phyloP scores from a whole-genome alignment of 1,284 basidiomycete genomes.

The Malassezia pachydermatis region DNA sequence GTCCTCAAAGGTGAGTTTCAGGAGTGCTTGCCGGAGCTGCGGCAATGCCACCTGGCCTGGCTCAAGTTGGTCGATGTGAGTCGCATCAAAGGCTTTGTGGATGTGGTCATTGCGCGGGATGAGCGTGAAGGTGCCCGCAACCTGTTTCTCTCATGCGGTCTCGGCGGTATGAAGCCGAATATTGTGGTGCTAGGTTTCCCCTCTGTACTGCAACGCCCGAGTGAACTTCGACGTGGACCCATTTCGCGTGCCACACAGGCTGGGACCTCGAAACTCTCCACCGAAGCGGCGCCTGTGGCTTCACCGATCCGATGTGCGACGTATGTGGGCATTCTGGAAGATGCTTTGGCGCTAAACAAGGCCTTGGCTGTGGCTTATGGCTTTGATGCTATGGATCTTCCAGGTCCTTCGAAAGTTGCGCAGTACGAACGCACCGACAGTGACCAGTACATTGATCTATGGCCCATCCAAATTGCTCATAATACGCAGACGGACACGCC shows the following conservation, averaged over 20 bases:
- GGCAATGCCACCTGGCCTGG: constrained; percentile 44
- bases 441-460: constrained; percentile 41
- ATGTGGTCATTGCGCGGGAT: constrained; percentile 43
- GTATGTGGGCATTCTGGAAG: constrained; percentile 46
- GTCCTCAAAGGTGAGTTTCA: constrained; percentile 46
- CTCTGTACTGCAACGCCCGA: constrained; percentile 30
- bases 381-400: constrained; percentile 38
- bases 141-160: constrained; percentile 40
- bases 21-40: constrained; percentile 40
- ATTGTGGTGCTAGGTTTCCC: constrained; percentile 46
- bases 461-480: constrained; percentile 46
- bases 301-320: constrained; percentile 40
- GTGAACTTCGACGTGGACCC: constrained; percentile 19
- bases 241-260: constrained; percentile 19
- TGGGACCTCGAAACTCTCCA: constrained; percentile 28
- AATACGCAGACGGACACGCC: constrained; percentile 28
- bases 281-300: constrained; percentile 35
- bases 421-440: constrained; percentile 1
- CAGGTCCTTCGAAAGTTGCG: constrained; percentile 17
- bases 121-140: constrained; percentile 45
- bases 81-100: constrained; percentile 45
- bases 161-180: constrained; percentile 47
- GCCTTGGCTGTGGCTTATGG: constrained; percentile 43
- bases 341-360: constrained; percentile 46
- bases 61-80: constrained; percentile 47